Conservation (phyloP, 1,139 yeast genomes). For the Meyerozyma guilliermondii region DNA sequence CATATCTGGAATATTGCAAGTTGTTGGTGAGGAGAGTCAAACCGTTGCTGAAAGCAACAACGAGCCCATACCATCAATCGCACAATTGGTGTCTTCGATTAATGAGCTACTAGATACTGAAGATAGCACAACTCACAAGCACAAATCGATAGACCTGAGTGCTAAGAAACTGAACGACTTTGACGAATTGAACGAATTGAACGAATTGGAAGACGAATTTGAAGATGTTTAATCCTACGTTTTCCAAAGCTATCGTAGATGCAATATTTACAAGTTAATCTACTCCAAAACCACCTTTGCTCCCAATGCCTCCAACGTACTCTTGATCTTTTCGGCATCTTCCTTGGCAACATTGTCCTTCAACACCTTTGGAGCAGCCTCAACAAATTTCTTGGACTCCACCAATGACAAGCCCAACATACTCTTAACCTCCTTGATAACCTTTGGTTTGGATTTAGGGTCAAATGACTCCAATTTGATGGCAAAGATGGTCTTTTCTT, state of each 20-base stretch:
- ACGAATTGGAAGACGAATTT: no score
- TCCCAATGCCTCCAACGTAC: conserved; percentile 89
- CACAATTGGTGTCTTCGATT: neutral
- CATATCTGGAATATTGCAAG: neutral
- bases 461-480: conserved; percentile 92
- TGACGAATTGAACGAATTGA: no score
- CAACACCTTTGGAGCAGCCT: conserved; percentile 90
- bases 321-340: conserved; percentile 89
- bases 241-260: neutral
- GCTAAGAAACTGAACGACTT: no score
- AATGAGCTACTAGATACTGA: neutral
- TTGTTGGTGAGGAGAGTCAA: neutral
- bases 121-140: no score
- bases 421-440: conserved; percentile 93
- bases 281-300: conserved; percentile 89
- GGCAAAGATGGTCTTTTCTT: conserved; percentile 91
- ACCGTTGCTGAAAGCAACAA: neutral
- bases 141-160: no score
- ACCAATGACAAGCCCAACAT: conserved; percentile 89
- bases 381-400: conserved; percentile 96
- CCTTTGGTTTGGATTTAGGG: conserved; percentile 93
- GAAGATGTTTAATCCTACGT: neutral
- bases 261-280: conserved; percentile 10
- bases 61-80: neutral
- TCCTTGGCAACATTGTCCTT: conserved; percentile 85